Conservation (phyloP, 1,139 yeast species). For the Taiozyma onychis region DNA sequence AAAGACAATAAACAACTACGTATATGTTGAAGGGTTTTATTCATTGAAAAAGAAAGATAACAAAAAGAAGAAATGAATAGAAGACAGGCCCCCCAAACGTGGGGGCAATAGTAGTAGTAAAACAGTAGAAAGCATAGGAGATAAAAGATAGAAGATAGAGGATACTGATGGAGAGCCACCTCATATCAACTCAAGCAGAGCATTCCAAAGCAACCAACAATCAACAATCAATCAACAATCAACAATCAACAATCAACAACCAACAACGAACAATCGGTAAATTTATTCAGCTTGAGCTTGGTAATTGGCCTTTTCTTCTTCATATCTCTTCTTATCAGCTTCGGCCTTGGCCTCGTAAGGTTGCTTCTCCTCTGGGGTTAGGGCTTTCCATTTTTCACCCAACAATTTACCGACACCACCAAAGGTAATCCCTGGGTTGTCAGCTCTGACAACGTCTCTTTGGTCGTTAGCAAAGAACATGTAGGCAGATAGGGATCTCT, state of each 20-base stretch:
- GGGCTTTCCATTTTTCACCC: constrained; percentile 96
- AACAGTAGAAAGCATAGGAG: neutral
- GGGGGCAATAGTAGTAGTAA: neutral
- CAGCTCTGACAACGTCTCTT: constrained; percentile 92
- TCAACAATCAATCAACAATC: neutral
- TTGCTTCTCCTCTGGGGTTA: constrained; percentile 69
- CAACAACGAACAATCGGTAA: neutral
- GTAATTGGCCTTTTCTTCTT: constrained; percentile 91
- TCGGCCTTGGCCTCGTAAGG: constrained; percentile 93
- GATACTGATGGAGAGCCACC: neutral
- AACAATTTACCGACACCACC: constrained; percentile 89
- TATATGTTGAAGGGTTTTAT: neutral
- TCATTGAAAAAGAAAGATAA: neutral
- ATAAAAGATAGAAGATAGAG: too few species aligned
- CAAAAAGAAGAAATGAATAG: neutral
- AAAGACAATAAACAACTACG: too few species aligned
- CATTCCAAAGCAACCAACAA: too few species aligned
- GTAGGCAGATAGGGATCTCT: constrained; percentile 96
- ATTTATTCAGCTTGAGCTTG: constrained; percentile 30
- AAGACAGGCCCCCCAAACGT: too few species aligned
- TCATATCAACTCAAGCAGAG: too few species aligned
- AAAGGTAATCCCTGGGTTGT: constrained; percentile 89
- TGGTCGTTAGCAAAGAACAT: constrained; percentile 98
- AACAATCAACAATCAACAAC: neutral
- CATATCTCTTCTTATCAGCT: constrained; percentile 95